phyloP scores from a whole-genome alignment of 2,329 filamentous ascomycete genomes.

The Dothidotthia symphoricarpi region DNA sequence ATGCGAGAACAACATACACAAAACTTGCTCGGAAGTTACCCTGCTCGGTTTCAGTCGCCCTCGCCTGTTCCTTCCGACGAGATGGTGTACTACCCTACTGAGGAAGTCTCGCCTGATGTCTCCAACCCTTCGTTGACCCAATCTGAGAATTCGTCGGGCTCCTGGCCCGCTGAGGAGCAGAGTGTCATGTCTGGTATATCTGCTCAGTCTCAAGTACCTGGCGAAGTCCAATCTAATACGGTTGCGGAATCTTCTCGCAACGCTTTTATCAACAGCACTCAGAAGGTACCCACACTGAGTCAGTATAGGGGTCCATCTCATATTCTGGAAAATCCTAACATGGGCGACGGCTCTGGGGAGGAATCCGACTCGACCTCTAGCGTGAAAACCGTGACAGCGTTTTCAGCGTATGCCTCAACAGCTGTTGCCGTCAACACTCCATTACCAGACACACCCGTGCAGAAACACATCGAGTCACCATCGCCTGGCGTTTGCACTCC shows the following conservation, averaged over 20 bases:
- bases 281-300: slow-evolving; percentile 39
- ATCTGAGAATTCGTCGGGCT: slow-evolving; percentile 19
- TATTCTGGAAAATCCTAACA: too few species aligned
- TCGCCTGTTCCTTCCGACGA: slow-evolving; percentile 28
- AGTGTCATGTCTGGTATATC: slow-evolving; percentile 18
- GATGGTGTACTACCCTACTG: slow-evolving; percentile 11
- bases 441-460: slow-evolving; percentile 8
- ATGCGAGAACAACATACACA: slow-evolving; percentile 42
- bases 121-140: slow-evolving; percentile 18
- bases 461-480: slow-evolving; percentile 5
- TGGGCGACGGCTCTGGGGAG: slow-evolving; percentile 43
- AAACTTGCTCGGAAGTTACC: slow-evolving; percentile 25
- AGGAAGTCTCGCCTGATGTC: slow-evolving; percentile 11
- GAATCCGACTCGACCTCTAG: slow-evolving; percentile 29
- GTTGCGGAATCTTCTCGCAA: slow-evolving; percentile 38
- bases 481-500: slow-evolving; percentile 12
- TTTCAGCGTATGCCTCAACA: slow-evolving; percentile 14
- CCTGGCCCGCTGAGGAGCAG: slow-evolving; percentile 18
- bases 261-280: slow-evolving; percentile 46
- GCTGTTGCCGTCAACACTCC: slow-evolving; percentile 4
- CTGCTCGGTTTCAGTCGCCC: slow-evolving; percentile 10
- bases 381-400: slow-evolving; percentile 23
- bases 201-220: slow-evolving; percentile 6
- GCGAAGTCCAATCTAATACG: slow-evolving; percentile 10
- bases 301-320: slow-evolving; percentile 19